These are phyloP conservation scores for Marchantia polymorpha DNA, from an alignment of 225 moss, liverwort and hornwort genomes.

Conservation along the genomic window DNA sequence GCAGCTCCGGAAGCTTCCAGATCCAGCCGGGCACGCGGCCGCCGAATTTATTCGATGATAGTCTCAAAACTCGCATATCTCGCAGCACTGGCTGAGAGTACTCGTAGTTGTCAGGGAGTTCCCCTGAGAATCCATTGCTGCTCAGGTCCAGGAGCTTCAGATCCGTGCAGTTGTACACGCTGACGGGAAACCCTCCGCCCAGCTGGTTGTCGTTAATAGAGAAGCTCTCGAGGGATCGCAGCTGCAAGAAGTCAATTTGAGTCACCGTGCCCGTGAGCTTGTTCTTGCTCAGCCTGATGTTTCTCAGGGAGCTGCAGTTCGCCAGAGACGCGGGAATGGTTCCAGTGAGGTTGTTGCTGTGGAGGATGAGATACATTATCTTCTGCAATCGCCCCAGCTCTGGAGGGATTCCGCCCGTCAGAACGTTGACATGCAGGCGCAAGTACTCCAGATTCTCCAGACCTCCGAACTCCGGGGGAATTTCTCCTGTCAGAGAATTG, in stretches of 20 bases:
- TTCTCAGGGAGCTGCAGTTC: conserved; percentile 30
- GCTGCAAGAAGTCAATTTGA: neutral
- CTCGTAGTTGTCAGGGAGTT: neutral
- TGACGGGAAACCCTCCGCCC: neutral
- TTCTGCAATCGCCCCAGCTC: conserved; percentile 36
- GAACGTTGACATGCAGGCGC: conserved; percentile 40
- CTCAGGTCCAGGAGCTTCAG: conserved; percentile 37
- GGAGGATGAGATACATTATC: conserved; percentile 33
- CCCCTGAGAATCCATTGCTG: conserved; percentile 37
- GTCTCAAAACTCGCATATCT: neutral
- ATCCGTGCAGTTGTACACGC: conserved; percentile 5
- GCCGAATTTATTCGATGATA: conserved; percentile 31
- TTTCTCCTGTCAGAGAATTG: conserved; percentile 16
- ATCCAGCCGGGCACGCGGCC: conserved; percentile 44
- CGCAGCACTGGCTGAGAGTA: neutral
- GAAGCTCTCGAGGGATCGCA: neutral
- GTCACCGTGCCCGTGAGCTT: neutral
- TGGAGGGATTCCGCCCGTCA: conserved; percentile 53
- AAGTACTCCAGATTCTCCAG: conserved; percentile 30
- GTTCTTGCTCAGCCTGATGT: neutral
- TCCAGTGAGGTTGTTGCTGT: conserved; percentile 32
- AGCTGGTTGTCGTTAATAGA: neutral
- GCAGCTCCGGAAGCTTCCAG: conserved; percentile 37
- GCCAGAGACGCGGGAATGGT: conserved; percentile 37
- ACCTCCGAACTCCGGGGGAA: neutral